These are phyloP conservation scores for Solanum sejunctum DNA, from an alignment of 257 asterid species.

Conservation along the genomic window DNA sequence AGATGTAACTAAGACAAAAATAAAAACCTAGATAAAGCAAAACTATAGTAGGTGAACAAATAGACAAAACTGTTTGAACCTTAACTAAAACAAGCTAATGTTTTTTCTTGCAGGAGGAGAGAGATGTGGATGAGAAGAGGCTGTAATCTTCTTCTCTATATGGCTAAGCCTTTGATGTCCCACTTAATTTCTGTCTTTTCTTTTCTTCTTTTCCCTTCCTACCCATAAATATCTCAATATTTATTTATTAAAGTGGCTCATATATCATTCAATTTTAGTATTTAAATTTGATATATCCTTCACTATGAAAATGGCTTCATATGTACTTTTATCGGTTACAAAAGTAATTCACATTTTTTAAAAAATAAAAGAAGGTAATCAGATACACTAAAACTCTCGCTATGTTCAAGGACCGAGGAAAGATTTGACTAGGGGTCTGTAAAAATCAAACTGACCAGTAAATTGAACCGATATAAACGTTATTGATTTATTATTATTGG, in stretches of 20 bases:
- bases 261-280: too few relatives aligned
- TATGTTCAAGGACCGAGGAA: too few relatives aligned
- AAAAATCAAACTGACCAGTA: too few relatives aligned
- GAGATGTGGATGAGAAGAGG: conserved; percentile 49
- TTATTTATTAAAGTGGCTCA: not conserved
- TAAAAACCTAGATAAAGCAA: conserved; percentile 10
- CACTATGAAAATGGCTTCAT: too few relatives aligned
- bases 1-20: conserved; percentile 38
- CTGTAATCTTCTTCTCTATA: conserved; percentile 13
- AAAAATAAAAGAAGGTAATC: too few relatives aligned
- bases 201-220: not conserved
- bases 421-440: too few relatives aligned
- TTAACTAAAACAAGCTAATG: not conserved
- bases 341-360: too few relatives aligned
- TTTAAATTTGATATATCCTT: too few relatives aligned
- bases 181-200: not conserved
- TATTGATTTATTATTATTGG: too few relatives aligned
- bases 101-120: conserved; percentile 18
- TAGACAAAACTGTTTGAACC: conserved; percentile 3
- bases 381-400: too few relatives aligned
- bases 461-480: too few relatives aligned
- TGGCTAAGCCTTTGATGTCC: conserved; percentile 3
- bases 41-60: conserved; percentile 30
- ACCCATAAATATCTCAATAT: not conserved
- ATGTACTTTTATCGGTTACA: too few relatives aligned